A percentile compares a stretch with the other conserved stretches of the same genome.
phyloP scores from a whole-genome alignment of 306 rosid species.

The Cicer chorassanicum region DNA sequence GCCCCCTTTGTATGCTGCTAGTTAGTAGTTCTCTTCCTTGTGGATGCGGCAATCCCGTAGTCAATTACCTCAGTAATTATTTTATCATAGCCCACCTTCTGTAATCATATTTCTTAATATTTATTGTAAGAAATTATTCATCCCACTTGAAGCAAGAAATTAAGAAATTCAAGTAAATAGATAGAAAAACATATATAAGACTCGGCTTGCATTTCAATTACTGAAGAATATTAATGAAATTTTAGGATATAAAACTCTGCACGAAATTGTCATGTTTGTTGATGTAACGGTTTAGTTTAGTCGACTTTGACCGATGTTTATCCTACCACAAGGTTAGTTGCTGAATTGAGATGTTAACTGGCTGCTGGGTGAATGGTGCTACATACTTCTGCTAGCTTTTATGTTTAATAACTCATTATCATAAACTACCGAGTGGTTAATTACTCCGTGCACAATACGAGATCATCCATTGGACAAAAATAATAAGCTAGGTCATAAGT shows the following conservation, averaged over 20 bases:
- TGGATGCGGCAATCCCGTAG: constrained; percentile 18
- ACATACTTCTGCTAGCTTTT: not conserved
- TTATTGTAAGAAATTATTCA: constrained; percentile 36
- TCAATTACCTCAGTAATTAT: constrained; percentile 39
- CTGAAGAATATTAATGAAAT: not conserved
- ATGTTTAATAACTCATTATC: not conserved
- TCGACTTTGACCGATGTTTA: not conserved
- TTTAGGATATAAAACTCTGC: constrained; percentile 1
- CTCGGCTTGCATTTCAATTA: constrained; percentile 5
- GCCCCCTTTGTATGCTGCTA: constrained; percentile 4
- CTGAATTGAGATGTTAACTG: not conserved
- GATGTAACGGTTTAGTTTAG: constrained; percentile 6
- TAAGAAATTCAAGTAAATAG: constrained; percentile 43
- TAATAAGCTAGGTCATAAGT: not conserved
- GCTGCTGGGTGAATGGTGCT: not conserved
- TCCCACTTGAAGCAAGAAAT: constrained; percentile 27
- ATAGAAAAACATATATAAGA: constrained; percentile 36
- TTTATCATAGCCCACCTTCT: constrained; percentile 37
- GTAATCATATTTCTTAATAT: constrained; percentile 40
- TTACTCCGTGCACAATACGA: not conserved
- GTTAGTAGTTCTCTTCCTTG: constrained; percentile 20
- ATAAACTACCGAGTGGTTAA: not conserved
- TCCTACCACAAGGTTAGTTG: not conserved
- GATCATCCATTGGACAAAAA: not conserved
- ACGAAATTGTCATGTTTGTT: not conserved